phyloP scores from a whole-genome alignment of 2,329 filamentous ascomycete species.

The Xylaria polymorpha region DNA sequence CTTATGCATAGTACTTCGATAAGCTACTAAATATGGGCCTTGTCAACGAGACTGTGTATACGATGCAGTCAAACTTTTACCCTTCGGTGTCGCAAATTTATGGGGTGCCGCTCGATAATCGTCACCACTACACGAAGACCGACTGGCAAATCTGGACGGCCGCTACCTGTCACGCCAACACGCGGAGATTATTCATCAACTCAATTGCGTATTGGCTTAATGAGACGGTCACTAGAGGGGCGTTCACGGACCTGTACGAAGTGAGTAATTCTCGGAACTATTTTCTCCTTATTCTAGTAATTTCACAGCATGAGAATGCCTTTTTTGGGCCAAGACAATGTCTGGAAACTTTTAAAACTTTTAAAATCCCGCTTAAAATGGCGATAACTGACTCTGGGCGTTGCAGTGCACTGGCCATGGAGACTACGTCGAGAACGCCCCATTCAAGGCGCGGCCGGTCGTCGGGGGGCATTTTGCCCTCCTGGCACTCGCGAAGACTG shows the following conservation, averaged over 20 bases:
- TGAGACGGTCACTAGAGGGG: constrained; percentile 70
- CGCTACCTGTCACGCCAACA: constrained; percentile 67
- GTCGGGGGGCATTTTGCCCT: constrained; percentile 79
- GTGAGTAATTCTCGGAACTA: too few species aligned
- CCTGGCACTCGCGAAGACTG: constrained; percentile 61
- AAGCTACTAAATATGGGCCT: constrained; percentile 53
- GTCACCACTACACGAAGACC: constrained; percentile 78
- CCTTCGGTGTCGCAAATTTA: constrained; percentile 72
- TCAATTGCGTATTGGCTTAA: constrained; percentile 76
- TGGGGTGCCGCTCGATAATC: constrained; percentile 75
- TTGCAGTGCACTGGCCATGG: constrained; percentile 67
- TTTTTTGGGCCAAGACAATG: too few species aligned
- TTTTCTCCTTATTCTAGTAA: too few species aligned
- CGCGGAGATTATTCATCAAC: constrained; percentile 70
- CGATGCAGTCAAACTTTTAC: constrained; percentile 51
- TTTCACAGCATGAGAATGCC: too few species aligned
- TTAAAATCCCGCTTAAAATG: too few species aligned
- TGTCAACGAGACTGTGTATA: constrained; percentile 45
- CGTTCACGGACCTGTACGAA: constrained; percentile 75
- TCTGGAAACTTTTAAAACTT: too few species aligned
- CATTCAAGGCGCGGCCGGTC: constrained; percentile 77
- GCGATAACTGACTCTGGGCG: too few species aligned
- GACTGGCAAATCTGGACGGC: constrained; percentile 82
- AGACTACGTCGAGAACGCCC: constrained; percentile 57
- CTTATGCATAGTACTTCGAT: constrained; percentile 42